phyloP scores from a whole-genome alignment of 345 rosid species.

The Sapria himalayana region DNA sequence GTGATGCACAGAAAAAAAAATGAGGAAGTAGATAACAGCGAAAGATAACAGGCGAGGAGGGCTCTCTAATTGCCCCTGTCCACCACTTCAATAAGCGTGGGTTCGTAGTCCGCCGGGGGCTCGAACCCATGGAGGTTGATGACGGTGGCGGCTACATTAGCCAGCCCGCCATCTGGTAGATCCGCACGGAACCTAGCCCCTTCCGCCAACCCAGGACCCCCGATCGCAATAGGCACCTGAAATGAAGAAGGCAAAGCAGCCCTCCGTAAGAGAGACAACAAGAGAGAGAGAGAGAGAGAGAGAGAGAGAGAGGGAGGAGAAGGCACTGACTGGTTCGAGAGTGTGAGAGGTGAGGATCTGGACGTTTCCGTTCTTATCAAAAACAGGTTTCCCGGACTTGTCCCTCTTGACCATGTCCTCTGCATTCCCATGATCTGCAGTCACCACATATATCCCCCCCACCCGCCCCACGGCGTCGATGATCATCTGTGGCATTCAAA shows the following conservation, averaged over 20 bases:
- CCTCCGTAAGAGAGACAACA: not conserved
- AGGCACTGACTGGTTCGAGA: constrained; percentile 66
- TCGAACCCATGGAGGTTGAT: constrained; percentile 79
- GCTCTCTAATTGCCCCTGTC: no score
- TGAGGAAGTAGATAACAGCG: no score
- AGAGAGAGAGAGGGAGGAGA: not conserved
- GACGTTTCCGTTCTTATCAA: constrained; percentile 49
- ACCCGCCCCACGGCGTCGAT: constrained; percentile 67
- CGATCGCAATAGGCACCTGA: constrained; percentile 89
- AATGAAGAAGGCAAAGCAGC: not conserved
- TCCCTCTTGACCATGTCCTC: constrained; percentile 96
- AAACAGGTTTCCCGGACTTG: constrained; percentile 50
- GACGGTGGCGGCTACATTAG: constrained; percentile 91
- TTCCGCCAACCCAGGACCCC: constrained; percentile 61
- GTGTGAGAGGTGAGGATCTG: constrained; percentile 97
- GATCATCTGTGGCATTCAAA: constrained; percentile 38
- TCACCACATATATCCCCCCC: constrained; percentile 74
- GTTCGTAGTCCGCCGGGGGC: constrained; percentile 74
- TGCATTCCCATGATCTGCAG: constrained; percentile 97
- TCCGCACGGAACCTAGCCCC: constrained; percentile 57
- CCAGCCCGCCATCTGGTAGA: constrained; percentile 49
- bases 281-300: not conserved
- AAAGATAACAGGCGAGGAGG: no score
- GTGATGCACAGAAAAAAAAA: no score
- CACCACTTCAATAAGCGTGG: constrained; percentile 57